These are phyloP conservation scores for Venturia effusa DNA, from an alignment of 2,329 filamentous ascomycete genomes.

Conservation along the genomic window DNA sequence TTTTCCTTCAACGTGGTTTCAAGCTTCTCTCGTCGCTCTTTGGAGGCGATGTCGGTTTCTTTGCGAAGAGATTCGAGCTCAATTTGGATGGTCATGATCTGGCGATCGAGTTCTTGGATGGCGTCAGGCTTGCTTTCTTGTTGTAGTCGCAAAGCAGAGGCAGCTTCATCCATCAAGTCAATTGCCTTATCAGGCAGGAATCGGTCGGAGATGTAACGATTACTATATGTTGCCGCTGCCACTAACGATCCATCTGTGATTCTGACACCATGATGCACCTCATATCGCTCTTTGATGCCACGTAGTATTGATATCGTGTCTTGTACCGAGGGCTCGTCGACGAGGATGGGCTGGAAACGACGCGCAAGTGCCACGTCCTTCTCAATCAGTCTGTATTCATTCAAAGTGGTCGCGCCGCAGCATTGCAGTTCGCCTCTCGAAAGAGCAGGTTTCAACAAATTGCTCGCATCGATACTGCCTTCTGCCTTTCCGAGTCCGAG, in stretches of 20 bases:
- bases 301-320: conserved; percentile 92
- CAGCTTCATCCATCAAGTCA: conserved; percentile 91
- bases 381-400: conserved; percentile 87
- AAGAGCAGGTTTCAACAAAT: conserved; percentile 86
- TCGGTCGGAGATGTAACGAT: conserved; percentile 92
- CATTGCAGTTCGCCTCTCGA: conserved; percentile 88
- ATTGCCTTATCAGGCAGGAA: conserved; percentile 97
- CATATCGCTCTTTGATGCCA: conserved; percentile 95
- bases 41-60: conserved; percentile 81
- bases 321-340: conserved; percentile 82
- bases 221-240: conserved; percentile 82
- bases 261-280: conserved; percentile 90
- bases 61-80: conserved; percentile 90
- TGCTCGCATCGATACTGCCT: conserved; percentile 92
- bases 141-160: conserved; percentile 77
- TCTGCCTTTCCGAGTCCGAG: conserved; percentile 90
- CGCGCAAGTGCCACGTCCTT: conserved; percentile 90
- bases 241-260: conserved; percentile 90
- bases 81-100: conserved; percentile 96
- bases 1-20: conserved; percentile 65
- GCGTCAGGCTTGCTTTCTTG: conserved; percentile 96
- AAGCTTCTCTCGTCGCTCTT: conserved; percentile 77
- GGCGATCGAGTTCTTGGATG: conserved; percentile 83
- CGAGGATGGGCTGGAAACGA: conserved; percentile 86
- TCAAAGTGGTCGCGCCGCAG: conserved; percentile 86